Evolutionary conservation across 768 basidiomycete species (phyloP).

Genomic region (Boletus coccyginus): DNA sequence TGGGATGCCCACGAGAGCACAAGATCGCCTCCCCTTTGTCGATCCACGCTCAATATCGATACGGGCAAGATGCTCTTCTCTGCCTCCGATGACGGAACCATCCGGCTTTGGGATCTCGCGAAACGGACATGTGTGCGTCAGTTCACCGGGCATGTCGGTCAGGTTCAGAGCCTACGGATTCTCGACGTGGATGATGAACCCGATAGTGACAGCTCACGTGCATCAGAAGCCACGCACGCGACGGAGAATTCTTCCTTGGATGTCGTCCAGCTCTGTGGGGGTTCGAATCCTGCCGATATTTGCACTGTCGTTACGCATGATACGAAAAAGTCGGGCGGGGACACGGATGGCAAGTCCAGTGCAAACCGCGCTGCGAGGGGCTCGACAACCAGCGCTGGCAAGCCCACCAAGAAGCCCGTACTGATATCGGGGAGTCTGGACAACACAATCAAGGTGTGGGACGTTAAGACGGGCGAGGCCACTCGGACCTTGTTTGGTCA

Average conservation of each 20-base stretch:
- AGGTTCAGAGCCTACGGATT: constrained; percentile 89
- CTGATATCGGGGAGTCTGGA: constrained; percentile 90
- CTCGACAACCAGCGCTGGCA: constrained; percentile 3
- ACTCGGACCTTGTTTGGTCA: constrained; percentile 90
- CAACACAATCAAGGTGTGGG: constrained; percentile 96
- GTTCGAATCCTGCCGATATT: constrained; percentile 18
- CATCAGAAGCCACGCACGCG: constrained; percentile 9
- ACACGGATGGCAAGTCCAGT: constrained; percentile 10
- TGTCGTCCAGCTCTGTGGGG: constrained; percentile 10
- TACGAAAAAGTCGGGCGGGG: constrained; percentile 7
- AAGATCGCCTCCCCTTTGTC: constrained; percentile 16
- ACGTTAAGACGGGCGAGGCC: constrained; percentile 80
- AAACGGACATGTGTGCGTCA: constrained; percentile 75
- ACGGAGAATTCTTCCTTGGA: constrained; percentile 17
- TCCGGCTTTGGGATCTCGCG: constrained; percentile 92
- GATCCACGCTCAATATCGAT: constrained; percentile 52
- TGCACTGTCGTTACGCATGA: constrained; percentile 33
- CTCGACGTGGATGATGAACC: constrained; percentile 60
- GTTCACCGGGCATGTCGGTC: constrained; percentile 88
- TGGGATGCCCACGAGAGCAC: constrained; percentile 60
- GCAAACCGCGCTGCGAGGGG: neutral
- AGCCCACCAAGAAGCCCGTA: constrained; percentile 52
- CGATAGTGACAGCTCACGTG: constrained; percentile 16
- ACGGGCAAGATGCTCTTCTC: constrained; percentile 96
- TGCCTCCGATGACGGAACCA: constrained; percentile 90